Evolutionary conservation across 176 grass and related monocot species (phyloP).

Genomic region (Musa itinerans): DNA sequence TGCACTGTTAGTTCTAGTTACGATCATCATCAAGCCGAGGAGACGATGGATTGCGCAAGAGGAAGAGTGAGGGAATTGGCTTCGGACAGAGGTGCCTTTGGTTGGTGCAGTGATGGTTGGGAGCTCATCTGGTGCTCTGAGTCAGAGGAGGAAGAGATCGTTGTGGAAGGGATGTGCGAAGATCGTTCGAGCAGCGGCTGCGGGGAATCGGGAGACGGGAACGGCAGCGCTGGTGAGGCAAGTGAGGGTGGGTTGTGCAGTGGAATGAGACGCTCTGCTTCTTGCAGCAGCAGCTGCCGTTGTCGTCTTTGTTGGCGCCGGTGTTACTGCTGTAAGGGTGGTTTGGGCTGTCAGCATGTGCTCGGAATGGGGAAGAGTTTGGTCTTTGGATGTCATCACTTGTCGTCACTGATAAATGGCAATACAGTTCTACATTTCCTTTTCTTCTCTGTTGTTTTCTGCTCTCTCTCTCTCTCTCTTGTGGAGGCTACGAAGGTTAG

Average conservation of each 20-base stretch:
- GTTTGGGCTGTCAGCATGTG: not conserved
- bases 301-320: not conserved
- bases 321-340: not conserved
- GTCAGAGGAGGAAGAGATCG: not conserved
- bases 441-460: too few relatives aligned
- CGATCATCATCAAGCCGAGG: not conserved
- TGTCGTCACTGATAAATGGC: not conserved
- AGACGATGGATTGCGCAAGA: not conserved
- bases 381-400: not conserved
- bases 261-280: not conserved
- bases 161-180: too few relatives aligned
- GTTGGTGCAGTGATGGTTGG: not conserved
- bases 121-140: not conserved
- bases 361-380: not conserved
- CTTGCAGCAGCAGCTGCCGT: not conserved
- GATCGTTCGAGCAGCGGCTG: not conserved
- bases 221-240: not conserved
- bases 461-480: too few relatives aligned
- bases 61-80: slow-evolving; percentile 1
- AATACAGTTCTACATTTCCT: too few relatives aligned
- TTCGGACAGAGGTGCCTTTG: not conserved
- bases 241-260: not conserved
- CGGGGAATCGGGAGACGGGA: not conserved
- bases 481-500: too few relatives aligned
- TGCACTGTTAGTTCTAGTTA: not conserved